Evolutionary conservation across 2,329 filamentous ascomycete species (phyloP).

Genomic region (Hymenoscyphus fraxineus): DNA sequence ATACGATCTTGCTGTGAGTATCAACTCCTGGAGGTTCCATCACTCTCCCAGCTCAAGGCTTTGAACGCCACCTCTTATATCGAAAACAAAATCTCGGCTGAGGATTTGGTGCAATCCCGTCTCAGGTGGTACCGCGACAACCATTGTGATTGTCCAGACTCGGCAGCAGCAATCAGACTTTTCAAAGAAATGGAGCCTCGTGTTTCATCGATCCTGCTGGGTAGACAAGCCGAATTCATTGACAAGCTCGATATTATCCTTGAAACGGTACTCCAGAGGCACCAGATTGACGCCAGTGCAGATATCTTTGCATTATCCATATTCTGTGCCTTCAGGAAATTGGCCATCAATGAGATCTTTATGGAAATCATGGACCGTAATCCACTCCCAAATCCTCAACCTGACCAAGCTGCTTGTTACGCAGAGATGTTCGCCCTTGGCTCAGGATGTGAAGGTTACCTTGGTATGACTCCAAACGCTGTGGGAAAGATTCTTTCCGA

Average conservation of each 20-base stretch:
- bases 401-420: slow-evolving; percentile 61
- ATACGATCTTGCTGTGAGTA: slow-evolving; percentile 16
- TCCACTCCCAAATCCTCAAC: slow-evolving; percentile 56
- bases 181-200: slow-evolving; percentile 36
- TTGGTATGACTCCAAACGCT: slow-evolving; percentile 50
- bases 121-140: slow-evolving; percentile 41
- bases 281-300: slow-evolving; percentile 41
- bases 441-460: slow-evolving; percentile 60
- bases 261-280: slow-evolving; percentile 9
- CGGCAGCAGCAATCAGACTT: slow-evolving; percentile 35
- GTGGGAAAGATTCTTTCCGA: slow-evolving; percentile 39
- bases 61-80: slow-evolving; percentile 40
- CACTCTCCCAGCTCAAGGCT: slow-evolving; percentile 38
- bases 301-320: slow-evolving; percentile 55
- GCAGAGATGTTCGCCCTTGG: slow-evolving; percentile 61
- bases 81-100: slow-evolving; percentile 34
- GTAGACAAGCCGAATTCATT: slow-evolving; percentile 22
- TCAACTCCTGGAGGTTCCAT: slow-evolving; percentile 38
- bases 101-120: slow-evolving; percentile 37
- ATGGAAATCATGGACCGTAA: slow-evolving; percentile 60
- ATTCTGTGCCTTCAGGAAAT: slow-evolving; percentile 53
- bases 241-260: slow-evolving; percentile 14
- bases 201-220: slow-evolving; percentile 1
- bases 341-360: slow-evolving; percentile 59
- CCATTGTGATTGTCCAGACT: slow-evolving; percentile 35